Evolutionary conservation across 805 yeast genomes (phyloP).

Genomic region (Babjeviella inositovora): DNA sequence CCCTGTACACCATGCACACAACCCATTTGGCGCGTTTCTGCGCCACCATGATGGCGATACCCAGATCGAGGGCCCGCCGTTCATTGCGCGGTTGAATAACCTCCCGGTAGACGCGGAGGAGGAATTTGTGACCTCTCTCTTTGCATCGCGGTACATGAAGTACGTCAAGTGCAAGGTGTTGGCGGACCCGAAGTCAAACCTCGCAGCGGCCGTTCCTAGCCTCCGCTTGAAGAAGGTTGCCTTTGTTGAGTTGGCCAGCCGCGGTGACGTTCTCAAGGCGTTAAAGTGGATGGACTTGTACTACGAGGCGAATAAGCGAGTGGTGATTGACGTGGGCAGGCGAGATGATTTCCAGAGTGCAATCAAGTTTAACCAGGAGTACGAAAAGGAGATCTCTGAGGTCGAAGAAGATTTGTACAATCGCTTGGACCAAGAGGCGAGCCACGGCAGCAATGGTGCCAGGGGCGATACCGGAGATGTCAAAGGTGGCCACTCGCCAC

Average conservation of each 20-base stretch:
- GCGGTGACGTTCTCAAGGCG: slow-evolving; percentile 37
- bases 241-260: slow-evolving; percentile 38
- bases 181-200: slow-evolving; percentile 28
- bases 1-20: neutral
- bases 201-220: slow-evolving; percentile 6
- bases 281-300: slow-evolving; percentile 48
- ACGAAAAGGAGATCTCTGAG: slow-evolving; percentile 12
- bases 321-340: slow-evolving; percentile 15
- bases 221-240: slow-evolving; percentile 34
- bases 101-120: slow-evolving; percentile 39
- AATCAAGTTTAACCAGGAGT: slow-evolving; percentile 20
- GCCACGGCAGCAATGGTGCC: too few relatives aligned
- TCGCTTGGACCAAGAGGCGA: too few relatives aligned
- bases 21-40: neutral
- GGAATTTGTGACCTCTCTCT: slow-evolving; percentile 37
- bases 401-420: slow-evolving; percentile 14
- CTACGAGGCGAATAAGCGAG: slow-evolving; percentile 17
- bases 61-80: slow-evolving; percentile 52
- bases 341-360: slow-evolving; percentile 19
- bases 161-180: slow-evolving; percentile 45
- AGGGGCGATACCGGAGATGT: too few relatives aligned
- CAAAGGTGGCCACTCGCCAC: too few relatives aligned
- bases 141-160: slow-evolving; percentile 43
- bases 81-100: slow-evolving; percentile 44
- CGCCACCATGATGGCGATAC: slow-evolving; percentile 1